A percentile compares a stretch with the other conserved stretches of the same genome.
phyloP scores from a whole-genome alignment of 2,329 filamentous ascomycete genomes.

The Leptoxyphium fumago region DNA sequence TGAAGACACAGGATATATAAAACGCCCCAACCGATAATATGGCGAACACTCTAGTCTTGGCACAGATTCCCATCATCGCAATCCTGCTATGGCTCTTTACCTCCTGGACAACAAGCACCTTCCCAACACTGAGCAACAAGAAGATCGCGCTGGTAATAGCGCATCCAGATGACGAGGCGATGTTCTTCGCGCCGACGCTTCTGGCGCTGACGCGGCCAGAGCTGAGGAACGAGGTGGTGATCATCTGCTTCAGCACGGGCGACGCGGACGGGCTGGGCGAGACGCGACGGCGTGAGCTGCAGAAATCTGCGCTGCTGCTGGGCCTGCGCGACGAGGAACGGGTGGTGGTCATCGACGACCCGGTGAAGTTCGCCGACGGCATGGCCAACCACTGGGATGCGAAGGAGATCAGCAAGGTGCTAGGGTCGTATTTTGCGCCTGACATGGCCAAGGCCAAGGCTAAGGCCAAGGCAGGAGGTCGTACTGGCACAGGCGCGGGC shows the following conservation, averaged over 20 bases:
- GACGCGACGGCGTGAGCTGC: slow-evolving; percentile 67
- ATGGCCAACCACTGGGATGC: slow-evolving; percentile 71
- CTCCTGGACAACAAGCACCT: slow-evolving; percentile 29
- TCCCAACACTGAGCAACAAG: slow-evolving; percentile 63
- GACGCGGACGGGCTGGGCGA: slow-evolving; percentile 79
- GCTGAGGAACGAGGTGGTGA: slow-evolving; percentile 80
- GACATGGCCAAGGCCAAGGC: slow-evolving; percentile 29
- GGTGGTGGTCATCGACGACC: slow-evolving; percentile 71
- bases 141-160: slow-evolving; percentile 86
- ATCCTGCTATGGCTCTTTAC: slow-evolving; percentile 34
- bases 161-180: slow-evolving; percentile 96
- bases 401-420: slow-evolving; percentile 51
- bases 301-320: slow-evolving; percentile 62
- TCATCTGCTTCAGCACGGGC: slow-evolving; percentile 83
- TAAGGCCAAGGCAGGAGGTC: slow-evolving; percentile 4
- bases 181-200: slow-evolving; percentile 93
- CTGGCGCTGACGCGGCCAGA: slow-evolving; percentile 68
- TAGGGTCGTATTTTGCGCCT: slow-evolving; percentile 61
- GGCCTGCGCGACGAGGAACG: slow-evolving; percentile 63
- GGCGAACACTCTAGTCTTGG: slow-evolving; percentile 1
- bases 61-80: slow-evolving; percentile 26
- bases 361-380: slow-evolving; percentile 71
- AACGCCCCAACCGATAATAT: background rate
- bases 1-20: too few relatives aligned
- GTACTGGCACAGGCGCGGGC: slow-evolving; percentile 9